Base-by-base conservation (phyloP, 495 filamentous ascomycete species). In the Hypoxylon fuscum region DNA sequence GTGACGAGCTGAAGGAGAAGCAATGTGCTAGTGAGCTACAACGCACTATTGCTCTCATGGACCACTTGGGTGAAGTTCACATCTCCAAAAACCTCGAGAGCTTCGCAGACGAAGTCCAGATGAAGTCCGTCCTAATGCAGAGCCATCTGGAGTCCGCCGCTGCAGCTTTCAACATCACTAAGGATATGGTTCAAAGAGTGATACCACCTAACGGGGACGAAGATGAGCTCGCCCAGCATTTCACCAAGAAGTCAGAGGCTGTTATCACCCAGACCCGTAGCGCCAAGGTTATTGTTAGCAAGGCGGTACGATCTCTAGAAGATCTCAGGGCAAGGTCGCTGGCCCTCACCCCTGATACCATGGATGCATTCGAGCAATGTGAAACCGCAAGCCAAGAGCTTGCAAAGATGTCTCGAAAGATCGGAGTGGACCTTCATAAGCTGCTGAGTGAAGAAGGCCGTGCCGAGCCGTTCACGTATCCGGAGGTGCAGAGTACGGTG, bases 1-100 rank as follows among this genome's bases (percentile, higher is more conserved):
- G 86, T 46, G 92, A 97, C 63, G 93, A 97, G 51, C 72, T 98
- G n/a, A 91, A 92, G 68, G 87, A 90, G 76, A 86, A 88, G 66
- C 88, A 91, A 49, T 90, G 92, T 68, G 87, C 86, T 1, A 81
- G 83, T 5, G 92, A 96, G 68, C 76, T 98, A 31, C 88, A 95
- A 70, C 78, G 90, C 48, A 89, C 89, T 1, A 92, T 96, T 57
- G 89, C 92, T 51, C 79, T 98, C 29, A 88, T 97, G 80, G 81
- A 83, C 2, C 93, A 98, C 71, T 83, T 98, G 1, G 87, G 87
- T 3, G 90, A 94, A 68, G 86, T 90, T 7, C 86, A 95, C 61
- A 87, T 97, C 41, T 81, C 87, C 7, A 81, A 82, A 18, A 88
- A 84, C 23, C 75, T 93, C 10, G 87, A 91, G 59, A 87, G 84